Percentiles rank a stretch among this genome's conserved stretches.
These are phyloP conservation scores for Cylindrotheca closterium DNA, from an alignment of 108 stramenopile species.

Conservation along the genomic window DNA sequence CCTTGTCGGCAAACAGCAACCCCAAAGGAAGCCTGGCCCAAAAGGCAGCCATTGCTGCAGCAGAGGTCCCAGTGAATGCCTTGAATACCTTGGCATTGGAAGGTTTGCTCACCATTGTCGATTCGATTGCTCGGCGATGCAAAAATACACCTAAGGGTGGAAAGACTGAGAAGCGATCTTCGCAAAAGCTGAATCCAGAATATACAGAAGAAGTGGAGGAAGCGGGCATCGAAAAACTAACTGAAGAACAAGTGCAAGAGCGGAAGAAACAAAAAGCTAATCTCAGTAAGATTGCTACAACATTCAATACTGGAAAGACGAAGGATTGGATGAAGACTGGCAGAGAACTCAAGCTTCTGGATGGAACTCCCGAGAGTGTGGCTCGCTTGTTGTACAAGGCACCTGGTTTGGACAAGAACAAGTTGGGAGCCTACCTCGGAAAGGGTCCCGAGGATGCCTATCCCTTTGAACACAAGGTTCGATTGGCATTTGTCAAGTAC, in stretches of 20 bases:
- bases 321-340: slow-evolving; percentile 78
- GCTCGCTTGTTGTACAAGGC: slow-evolving; percentile 84
- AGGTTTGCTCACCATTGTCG: slow-evolving; percentile 86
- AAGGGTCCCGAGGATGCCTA: slow-evolving; percentile 89
- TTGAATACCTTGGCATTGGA: slow-evolving; percentile 85
- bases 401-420: slow-evolving; percentile 84
- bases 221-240: slow-evolving; percentile 28
- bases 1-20: slow-evolving; percentile 8
- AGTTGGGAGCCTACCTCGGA: slow-evolving; percentile 88
- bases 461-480: slow-evolving; percentile 86
- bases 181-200: no score
- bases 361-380: slow-evolving; percentile 49
- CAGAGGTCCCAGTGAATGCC: slow-evolving; percentile 61
- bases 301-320: slow-evolving; percentile 73
- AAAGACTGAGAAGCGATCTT: neutral
- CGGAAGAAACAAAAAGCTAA: slow-evolving; percentile 81
- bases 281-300: slow-evolving; percentile 58
- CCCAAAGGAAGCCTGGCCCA: neutral
- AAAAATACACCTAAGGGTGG: slow-evolving; percentile 16
- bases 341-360: slow-evolving; percentile 62
- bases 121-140: slow-evolving; percentile 73
- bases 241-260: slow-evolving; percentile 65
- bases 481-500: slow-evolving; percentile 52
- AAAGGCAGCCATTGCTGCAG: slow-evolving; percentile 17
- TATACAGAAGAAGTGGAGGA: neutral